Conservation (phyloP, 495 filamentous ascomycete genomes). For the Schizothecium vesticola region DNA sequence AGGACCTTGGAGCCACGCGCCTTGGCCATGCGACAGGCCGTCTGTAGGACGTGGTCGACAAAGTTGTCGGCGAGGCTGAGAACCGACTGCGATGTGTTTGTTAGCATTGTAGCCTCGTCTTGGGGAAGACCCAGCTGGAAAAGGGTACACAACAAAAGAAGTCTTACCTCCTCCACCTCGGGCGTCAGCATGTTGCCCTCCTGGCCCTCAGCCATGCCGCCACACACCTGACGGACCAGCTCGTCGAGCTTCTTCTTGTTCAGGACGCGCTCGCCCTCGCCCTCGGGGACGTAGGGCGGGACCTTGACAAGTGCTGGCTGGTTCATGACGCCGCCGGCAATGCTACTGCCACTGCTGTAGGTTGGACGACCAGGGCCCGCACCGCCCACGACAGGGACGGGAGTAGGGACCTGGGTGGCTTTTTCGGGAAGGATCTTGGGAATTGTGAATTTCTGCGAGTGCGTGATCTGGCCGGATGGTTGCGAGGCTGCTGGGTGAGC, state of each 20-base stretch:
- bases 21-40: conserved; percentile 88
- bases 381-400: conserved; percentile 56
- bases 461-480: conserved; percentile 33
- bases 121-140: neutral
- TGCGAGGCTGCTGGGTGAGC: conserved; percentile 36
- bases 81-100: conserved; percentile 54
- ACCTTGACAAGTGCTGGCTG: conserved; percentile 80
- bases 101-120: neutral
- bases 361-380: conserved; percentile 65
- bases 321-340: conserved; percentile 69
- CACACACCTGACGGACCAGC: conserved; percentile 87
- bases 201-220: conserved; percentile 63
- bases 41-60: conserved; percentile 80
- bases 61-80: conserved; percentile 91
- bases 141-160: conserved; percentile 6
- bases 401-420: conserved; percentile 56
- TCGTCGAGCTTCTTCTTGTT: conserved; percentile 97
- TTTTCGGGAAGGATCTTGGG: conserved; percentile 66
- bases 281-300: conserved; percentile 77
- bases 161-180: conserved; percentile 86
- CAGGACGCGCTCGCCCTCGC: conserved; percentile 80
- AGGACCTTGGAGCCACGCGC: conserved; percentile 80
- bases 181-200: conserved; percentile 68
- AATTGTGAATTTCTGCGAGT: conserved; percentile 60
- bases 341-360: conserved; percentile 64